Evolutionary conservation across 352 stramenopile species (phyloP), one percentile per base, ranked within the genome.

Genomic region (Phytophthora capsici): DNA sequence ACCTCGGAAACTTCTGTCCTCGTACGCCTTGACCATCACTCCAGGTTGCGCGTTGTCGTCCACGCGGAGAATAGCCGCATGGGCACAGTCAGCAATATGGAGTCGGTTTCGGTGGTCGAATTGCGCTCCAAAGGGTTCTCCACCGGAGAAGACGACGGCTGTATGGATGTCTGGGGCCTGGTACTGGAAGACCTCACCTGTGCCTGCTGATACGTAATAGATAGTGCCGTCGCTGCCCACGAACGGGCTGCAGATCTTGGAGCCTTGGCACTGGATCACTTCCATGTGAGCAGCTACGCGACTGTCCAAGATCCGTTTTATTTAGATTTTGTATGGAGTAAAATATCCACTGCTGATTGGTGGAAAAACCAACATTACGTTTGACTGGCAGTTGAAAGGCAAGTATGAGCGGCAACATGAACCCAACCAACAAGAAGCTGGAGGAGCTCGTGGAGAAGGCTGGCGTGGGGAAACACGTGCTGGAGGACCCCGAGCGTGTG

Each of bases 1-100:
- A 0, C 86, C 86, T 14, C 75, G 78, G 51, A 96, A 90, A 2
- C 80, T 52, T 26, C 88, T 78, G 36, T 93, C 89, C 49, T 96
- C 89, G 68, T 96, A 96, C 9, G 78, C 71, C 48, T 85, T 91
- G 51, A 95, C 89, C 70, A 95, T 82, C 56, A 93, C 76, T 36
- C 80, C 80, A 3, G 82, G 83, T 36, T 94, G 82, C 2, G 67
- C 68, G 1, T 57, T 52, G 26, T 88, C 69, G 55, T 95, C 84
- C 25, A 89, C 80, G 2, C 85, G 79, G 1, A 95, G 67, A 17
- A 96, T 77, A 4, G 87, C 89, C 1, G 67, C 83, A 51, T 94
- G 86, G 0, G 80, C 89, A 14, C 75, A 82, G 72, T 96, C 89
- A 0, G 84, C 79, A 13, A 94, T 45, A 57, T 93, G 84, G 19